Conservation (phyloP, 257 asterid genomes). For the Penstemon barbatus region DNA sequence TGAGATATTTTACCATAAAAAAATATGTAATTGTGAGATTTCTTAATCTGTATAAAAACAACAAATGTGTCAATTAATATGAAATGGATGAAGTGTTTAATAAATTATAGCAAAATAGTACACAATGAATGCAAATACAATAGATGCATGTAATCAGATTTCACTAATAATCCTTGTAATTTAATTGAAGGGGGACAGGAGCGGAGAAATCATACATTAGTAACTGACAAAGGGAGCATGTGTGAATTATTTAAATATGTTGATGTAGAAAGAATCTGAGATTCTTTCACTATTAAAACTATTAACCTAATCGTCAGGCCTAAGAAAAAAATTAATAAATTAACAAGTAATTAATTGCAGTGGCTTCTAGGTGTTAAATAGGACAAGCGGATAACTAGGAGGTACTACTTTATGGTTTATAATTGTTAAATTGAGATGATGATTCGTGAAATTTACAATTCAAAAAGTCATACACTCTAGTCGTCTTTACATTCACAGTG, state of each 20-base stretch:
- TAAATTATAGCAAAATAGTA: too few relatives aligned
- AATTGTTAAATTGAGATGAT: neutral
- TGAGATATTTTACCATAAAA: neutral
- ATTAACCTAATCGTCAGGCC: conserved; percentile 19
- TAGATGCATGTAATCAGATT: neutral
- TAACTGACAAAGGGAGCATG: conserved; percentile 53
- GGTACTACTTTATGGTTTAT: conserved; percentile 21
- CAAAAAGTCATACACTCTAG: conserved; percentile 12
- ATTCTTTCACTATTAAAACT: conserved; percentile 27
- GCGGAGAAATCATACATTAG: conserved; percentile 37
- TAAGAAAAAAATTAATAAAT: conserved; percentile 24
- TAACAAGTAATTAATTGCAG: conserved; percentile 39
- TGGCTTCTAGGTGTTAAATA: conserved; percentile 35
- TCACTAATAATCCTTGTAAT: neutral
- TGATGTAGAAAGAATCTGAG: conserved; percentile 43
- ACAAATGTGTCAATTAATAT: neutral
- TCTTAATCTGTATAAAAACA: neutral
- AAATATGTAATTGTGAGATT: too few relatives aligned
- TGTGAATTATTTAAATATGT: conserved; percentile 36
- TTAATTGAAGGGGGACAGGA: conserved; percentile 24
- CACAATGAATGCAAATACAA: neutral
- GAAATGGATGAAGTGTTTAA: neutral
- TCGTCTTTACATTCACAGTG: neutral
- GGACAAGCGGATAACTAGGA: conserved; percentile 53
- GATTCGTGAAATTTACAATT: too few relatives aligned